These are phyloP conservation scores for Fusarium sp. DNA, from an alignment of 2,329 filamentous ascomycete species.

Conservation along the genomic window DNA sequence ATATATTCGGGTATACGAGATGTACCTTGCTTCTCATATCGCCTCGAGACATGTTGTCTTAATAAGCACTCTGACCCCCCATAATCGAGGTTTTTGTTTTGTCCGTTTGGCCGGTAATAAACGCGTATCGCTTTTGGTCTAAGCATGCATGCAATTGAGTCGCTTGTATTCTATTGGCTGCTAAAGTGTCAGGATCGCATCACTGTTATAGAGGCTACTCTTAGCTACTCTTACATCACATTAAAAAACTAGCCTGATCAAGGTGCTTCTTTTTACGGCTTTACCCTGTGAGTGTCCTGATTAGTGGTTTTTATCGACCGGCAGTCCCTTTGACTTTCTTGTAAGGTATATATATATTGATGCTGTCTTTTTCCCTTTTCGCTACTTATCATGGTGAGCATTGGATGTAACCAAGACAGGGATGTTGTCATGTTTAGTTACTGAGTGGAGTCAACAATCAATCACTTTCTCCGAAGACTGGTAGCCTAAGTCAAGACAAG, in stretches of 20 bases:
- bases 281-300: neutral
- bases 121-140: neutral
- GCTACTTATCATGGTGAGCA: neutral
- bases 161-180: slow-evolving; percentile 26
- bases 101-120: slow-evolving; percentile 24
- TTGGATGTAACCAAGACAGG: neutral
- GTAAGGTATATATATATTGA: neutral
- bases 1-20: neutral
- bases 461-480: neutral
- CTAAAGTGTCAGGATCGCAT: slow-evolving; percentile 35
- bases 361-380: neutral
- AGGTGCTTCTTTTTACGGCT: neutral
- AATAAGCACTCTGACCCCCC: neutral
- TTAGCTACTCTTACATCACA: slow-evolving; percentile 1
- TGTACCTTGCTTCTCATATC: neutral
- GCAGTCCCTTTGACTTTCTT: neutral
- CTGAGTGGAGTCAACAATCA: neutral
- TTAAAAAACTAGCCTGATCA: slow-evolving; percentile 4
- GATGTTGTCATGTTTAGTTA: neutral
- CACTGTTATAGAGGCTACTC: slow-evolving; percentile 1
- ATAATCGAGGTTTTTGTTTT: neutral
- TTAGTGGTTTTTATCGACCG: neutral
- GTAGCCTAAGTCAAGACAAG: neutral
- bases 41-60: neutral
- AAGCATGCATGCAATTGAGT: slow-evolving; percentile 15